Percentiles rank a stretch among this genome's conserved stretches.
Conservation (phyloP, 768 basidiomycete species). For the Pleurotus tuber-regium region DNA sequence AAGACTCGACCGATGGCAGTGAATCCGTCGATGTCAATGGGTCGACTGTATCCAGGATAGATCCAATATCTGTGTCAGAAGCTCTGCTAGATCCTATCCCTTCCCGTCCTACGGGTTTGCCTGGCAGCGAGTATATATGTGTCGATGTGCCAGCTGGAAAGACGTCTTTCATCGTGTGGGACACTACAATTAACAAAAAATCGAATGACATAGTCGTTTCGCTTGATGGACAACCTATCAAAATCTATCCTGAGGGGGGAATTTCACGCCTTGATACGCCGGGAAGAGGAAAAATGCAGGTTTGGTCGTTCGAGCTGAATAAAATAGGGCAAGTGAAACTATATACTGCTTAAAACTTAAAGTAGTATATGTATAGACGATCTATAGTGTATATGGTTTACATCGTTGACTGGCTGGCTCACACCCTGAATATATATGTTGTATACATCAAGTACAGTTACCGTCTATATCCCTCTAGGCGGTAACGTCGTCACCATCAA, state of each 20-base stretch:
- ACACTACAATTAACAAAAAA: neutral
- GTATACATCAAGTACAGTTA: no score
- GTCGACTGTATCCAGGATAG: no score
- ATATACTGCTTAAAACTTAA: neutral
- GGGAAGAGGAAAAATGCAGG: neutral
- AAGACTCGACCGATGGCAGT: no score
- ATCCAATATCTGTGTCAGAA: no score
- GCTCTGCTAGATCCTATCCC: neutral
- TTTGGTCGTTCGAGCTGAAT: neutral
- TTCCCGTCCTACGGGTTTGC: neutral
- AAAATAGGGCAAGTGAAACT: neutral
- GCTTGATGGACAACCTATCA: neutral
- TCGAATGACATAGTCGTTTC: neutral
- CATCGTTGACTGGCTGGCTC: neutral
- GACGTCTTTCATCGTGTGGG: neutral
- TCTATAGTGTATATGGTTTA: neutral
- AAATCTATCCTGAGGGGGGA: neutral
- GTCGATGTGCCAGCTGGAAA: slow-evolving; percentile 4
- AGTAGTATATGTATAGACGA: neutral
- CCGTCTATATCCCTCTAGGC: no score
- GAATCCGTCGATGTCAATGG: no score
- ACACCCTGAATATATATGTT: neutral
- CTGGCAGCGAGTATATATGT: neutral
- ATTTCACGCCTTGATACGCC: neutral
- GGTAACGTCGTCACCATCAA: slow-evolving; percentile 6